Conservation (phyloP, 2,329 filamentous ascomycete genomes). For the Xylaria sp. region DNA sequence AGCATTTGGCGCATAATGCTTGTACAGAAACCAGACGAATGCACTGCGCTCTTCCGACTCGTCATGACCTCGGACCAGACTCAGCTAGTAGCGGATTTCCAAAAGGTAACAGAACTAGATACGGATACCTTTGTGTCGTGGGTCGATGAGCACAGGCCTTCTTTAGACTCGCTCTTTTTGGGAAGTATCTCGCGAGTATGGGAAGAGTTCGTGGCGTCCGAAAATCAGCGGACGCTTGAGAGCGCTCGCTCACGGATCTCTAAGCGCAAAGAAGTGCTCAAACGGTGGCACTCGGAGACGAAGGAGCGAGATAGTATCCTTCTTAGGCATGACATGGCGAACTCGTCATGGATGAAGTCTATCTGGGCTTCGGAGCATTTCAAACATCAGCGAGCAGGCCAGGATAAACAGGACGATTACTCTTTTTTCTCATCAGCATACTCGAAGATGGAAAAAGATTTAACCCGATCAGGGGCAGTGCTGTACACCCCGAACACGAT, state of each 20-base stretch:
- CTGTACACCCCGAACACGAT: constrained; percentile 72
- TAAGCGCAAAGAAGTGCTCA: constrained; percentile 85
- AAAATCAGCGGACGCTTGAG: constrained; percentile 84
- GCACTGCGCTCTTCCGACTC: constrained; percentile 76
- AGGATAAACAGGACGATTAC: constrained; percentile 94
- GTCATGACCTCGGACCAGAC: constrained; percentile 77
- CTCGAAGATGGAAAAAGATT: constrained; percentile 79
- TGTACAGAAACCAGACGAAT: constrained; percentile 91
- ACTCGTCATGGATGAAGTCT: constrained; percentile 93
- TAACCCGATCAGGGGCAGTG: constrained; percentile 83
- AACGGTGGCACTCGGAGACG: constrained; percentile 80
- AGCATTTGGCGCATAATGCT: constrained; percentile 92
- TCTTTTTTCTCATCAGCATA: constrained; percentile 81
- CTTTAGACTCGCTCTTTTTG: constrained; percentile 85
- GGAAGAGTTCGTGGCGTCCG: constrained; percentile 85
- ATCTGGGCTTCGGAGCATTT: constrained; percentile 92
- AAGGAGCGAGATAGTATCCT: constrained; percentile 76
- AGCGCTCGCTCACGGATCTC: constrained; percentile 75
- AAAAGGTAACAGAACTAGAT: constrained; percentile 86
- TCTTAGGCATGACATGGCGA: constrained; percentile 85
- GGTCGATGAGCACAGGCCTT: constrained; percentile 83
- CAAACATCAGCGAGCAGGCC: constrained; percentile 87
- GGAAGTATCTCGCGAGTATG: constrained; percentile 82
- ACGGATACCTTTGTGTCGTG: constrained; percentile 88
- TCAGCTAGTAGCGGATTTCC: constrained; percentile 79